Percentiles rank a stretch among this genome's conserved stretches.
phyloP scores from a whole-genome alignment of 768 basidiomycete species.

The Pleurotus giganteus region DNA sequence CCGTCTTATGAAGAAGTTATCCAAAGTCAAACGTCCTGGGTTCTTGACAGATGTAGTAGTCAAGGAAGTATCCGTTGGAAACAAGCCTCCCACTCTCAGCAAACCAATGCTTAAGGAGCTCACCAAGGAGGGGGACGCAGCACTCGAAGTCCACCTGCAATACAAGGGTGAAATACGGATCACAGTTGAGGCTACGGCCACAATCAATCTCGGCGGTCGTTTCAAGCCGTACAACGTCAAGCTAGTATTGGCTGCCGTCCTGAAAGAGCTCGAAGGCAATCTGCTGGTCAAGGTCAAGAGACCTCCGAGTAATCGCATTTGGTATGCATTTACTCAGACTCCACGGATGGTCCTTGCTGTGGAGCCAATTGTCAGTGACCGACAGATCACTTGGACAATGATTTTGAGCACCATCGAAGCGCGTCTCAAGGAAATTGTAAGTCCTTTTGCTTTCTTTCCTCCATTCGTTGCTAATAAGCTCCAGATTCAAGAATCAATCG shows the following conservation, averaged over 20 bases:
- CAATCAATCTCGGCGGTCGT: constrained; percentile 76
- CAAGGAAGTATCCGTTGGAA: constrained; percentile 86
- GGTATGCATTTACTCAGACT: constrained; percentile 92
- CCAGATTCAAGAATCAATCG: constrained; percentile 91
- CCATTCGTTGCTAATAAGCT: constrained; percentile 2
- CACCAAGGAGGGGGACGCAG: constrained; percentile 89
- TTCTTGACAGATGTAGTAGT: constrained; percentile 86
- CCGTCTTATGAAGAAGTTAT: constrained; percentile 89
- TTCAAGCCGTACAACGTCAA: constrained; percentile 92
- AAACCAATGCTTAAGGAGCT: constrained; percentile 99
- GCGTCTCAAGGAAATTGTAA: constrained; percentile 84
- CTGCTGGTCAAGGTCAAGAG: constrained; percentile 85
- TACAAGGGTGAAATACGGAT: constrained; percentile 90
- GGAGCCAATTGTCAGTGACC: constrained; percentile 91
- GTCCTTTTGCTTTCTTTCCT: constrained; percentile 12
- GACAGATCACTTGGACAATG: constrained; percentile 94
- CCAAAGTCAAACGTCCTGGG: constrained; percentile 85
- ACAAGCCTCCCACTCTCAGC: constrained; percentile 80
- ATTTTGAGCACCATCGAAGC: constrained; percentile 88
- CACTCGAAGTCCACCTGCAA: constrained; percentile 79
- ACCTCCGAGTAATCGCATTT: constrained; percentile 94
- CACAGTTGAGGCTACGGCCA: constrained; percentile 86
- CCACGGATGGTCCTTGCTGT: constrained; percentile 89
- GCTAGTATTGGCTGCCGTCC: constrained; percentile 81
- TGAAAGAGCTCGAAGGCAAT: constrained; percentile 91